Percentiles rank a stretch among this genome's conserved stretches.
Conservation (phyloP, 345 rosid species). For the Trapa incisa region DNA sequence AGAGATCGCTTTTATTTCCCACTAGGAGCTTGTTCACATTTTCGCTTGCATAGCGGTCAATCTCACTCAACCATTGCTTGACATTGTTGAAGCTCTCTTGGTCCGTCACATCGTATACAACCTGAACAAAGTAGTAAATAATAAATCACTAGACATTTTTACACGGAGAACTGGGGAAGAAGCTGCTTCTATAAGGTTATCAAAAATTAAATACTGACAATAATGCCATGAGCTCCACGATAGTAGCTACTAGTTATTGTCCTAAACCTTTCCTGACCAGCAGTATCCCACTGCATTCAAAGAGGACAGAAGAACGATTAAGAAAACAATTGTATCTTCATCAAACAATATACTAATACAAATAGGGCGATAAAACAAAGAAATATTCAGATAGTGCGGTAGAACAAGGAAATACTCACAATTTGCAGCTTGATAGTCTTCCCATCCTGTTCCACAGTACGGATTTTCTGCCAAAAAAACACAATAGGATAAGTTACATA, state of each 20-base stretch:
- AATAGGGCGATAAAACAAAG: neutral
- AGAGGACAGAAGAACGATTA: conserved; percentile 6
- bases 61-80: conserved; percentile 70
- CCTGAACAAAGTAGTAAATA: conserved; percentile 20
- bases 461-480: conserved; percentile 53
- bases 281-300: conserved; percentile 60
- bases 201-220: conserved; percentile 23
- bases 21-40: conserved; percentile 73
- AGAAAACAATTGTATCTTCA: neutral
- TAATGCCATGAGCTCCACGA: conserved; percentile 75
- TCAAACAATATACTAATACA: neutral
- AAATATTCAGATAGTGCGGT: conserved; percentile 13
- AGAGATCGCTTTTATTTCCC: conserved; percentile 64
- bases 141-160: neutral
- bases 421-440: conserved; percentile 75
- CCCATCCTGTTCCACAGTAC: conserved; percentile 88
- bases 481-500: neutral
- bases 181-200: neutral
- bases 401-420: conserved; percentile 20
- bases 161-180: neutral
- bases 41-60: conserved; percentile 71
- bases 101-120: conserved; percentile 73
- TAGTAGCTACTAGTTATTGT: conserved; percentile 79
- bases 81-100: conserved; percentile 83
- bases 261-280: conserved; percentile 76